A percentile compares a stretch with the other conserved stretches of the same genome.
Conservation (phyloP, 2,329 filamentous ascomycete species). For the Hypoxylon sp. region DNA sequence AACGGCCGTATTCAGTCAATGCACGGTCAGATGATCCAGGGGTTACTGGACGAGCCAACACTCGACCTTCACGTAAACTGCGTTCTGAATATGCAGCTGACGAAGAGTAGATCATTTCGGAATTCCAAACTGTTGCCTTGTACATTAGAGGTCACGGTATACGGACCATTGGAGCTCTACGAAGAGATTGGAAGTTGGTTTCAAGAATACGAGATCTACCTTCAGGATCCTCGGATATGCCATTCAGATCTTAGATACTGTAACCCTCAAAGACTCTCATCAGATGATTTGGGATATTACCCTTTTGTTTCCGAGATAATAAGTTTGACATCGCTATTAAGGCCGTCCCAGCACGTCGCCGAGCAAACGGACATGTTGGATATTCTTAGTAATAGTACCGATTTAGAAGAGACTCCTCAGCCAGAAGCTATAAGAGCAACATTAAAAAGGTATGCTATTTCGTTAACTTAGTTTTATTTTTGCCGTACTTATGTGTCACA, state of each 20-base stretch:
- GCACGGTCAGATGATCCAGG: neutral
- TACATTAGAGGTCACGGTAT: neutral
- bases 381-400: neutral
- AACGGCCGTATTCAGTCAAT: neutral
- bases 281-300: neutral
- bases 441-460: neutral
- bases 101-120: neutral
- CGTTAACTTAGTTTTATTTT: neutral
- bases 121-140: neutral
- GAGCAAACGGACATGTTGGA: neutral
- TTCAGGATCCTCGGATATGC: neutral
- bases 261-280: conserved; percentile 3
- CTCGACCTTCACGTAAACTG: conserved; percentile 1
- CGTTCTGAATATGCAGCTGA: neutral
- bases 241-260: neutral
- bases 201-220: conserved; percentile 3
- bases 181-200: neutral
- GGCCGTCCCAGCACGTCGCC: neutral
- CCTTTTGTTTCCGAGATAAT: neutral
- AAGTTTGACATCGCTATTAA: neutral
- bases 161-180: neutral
- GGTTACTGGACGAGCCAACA: neutral
- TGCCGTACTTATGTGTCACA: neutral
- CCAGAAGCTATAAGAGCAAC: neutral
- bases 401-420: neutral